These are phyloP conservation scores for Phaffia tasmanica DNA, from an alignment of 768 basidiomycete genomes.

Conservation along the genomic window DNA sequence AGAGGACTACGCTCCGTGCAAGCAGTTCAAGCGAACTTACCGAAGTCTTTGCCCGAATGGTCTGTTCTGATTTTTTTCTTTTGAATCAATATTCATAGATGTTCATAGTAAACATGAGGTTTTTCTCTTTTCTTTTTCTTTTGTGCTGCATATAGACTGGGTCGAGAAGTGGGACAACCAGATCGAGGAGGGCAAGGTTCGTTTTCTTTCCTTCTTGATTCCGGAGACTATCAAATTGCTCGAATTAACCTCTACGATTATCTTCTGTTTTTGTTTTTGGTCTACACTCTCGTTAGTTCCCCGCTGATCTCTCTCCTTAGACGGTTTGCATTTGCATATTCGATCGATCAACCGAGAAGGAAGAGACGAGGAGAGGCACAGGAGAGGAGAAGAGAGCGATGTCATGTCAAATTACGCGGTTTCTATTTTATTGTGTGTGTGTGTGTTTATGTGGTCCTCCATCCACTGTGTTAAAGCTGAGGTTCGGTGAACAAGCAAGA, in stretches of 20 bases:
- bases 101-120: background rate
- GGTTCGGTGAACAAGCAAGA: no score
- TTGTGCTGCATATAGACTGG: constrained; percentile 35
- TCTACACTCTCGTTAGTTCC: constrained; percentile 7
- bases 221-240: background rate
- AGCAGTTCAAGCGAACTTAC: constrained; percentile 94
- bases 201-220: background rate
- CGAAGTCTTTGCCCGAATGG: constrained; percentile 93
- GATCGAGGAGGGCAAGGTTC: constrained; percentile 61
- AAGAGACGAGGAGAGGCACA: no score
- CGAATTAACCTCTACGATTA: background rate
- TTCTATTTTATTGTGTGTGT: no score
- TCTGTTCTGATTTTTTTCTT: constrained; percentile 37
- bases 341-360: no score
- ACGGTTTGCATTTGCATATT: background rate
- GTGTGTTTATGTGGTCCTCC: no score
- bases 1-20: constrained; percentile 96
- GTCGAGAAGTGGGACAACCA: constrained; percentile 86
- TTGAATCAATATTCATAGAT: background rate
- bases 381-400: no score
- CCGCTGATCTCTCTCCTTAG: constrained; percentile 23
- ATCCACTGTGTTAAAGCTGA: no score
- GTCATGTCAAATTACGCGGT: no score
- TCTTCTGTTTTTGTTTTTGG: background rate
- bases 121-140: background rate